phyloP scores from a whole-genome alignment of 345 rosid species.

The Citrus maxima region DNA sequence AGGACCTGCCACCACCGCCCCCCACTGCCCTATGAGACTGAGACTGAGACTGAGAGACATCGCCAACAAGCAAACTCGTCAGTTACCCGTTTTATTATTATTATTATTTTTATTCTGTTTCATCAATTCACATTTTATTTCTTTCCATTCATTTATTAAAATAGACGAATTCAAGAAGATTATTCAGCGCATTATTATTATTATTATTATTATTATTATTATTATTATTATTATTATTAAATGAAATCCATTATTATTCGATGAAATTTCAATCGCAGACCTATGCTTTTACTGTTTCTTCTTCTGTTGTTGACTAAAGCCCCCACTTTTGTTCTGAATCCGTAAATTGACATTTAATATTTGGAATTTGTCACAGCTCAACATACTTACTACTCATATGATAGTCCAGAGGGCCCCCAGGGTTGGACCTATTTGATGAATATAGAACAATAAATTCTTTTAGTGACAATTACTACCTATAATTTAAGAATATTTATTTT shows the following conservation, averaged over 20 bases:
- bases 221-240: no score
- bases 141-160: neutral
- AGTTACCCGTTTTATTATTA: neutral
- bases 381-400: neutral
- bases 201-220: no score
- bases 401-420: neutral
- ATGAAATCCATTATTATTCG: no score
- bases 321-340: neutral
- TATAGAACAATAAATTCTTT: no score
- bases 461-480: no score
- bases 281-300: neutral
- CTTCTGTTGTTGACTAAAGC: neutral
- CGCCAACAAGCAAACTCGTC: neutral
- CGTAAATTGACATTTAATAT: constrained; percentile 1
- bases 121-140: neutral
- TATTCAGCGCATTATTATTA: no score
- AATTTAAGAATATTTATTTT: no score
- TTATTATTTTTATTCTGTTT: neutral
- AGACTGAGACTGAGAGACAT: neutral
- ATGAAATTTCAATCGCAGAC: neutral
- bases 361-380: neutral
- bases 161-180: no score
- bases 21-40: neutral
- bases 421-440: neutral
- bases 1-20: constrained; percentile 12